These are phyloP conservation scores for Fennellomyces sp. DNA, from an alignment of 371 early-diverging fungal species.

Conservation along the genomic window DNA sequence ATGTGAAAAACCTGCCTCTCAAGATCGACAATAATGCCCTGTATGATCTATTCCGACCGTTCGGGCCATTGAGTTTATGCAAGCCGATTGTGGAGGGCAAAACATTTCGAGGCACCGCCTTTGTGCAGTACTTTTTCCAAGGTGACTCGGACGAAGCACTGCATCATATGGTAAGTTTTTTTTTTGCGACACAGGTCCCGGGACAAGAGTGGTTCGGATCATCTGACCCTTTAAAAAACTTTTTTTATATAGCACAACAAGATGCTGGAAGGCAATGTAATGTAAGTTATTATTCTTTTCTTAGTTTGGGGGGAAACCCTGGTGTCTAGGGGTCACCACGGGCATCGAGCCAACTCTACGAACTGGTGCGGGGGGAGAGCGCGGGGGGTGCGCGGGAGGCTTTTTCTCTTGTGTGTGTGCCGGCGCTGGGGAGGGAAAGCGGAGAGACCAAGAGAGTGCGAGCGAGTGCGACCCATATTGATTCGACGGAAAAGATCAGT, in stretches of 20 bases:
- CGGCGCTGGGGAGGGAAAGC: constrained; percentile 4
- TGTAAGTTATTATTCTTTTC: constrained; percentile 16
- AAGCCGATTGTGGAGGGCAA: constrained; percentile 29
- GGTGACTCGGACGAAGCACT: constrained; percentile 34
- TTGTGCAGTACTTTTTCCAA: constrained; percentile 40
- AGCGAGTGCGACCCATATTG: not conserved
- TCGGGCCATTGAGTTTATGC: constrained; percentile 40
- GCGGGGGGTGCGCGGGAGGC: no score
- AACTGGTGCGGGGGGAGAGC: no score
- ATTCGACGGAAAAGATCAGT: no score
- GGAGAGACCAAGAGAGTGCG: not conserved
- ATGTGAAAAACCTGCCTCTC: constrained; percentile 31
- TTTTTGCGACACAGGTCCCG: no score
- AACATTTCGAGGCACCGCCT: constrained; percentile 29
- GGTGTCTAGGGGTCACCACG: no score
- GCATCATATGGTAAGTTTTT: constrained; percentile 26
- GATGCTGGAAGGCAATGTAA: constrained; percentile 10
- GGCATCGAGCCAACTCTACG: no score
- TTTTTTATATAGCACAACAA: constrained; percentile 11
- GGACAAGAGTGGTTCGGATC: no score
- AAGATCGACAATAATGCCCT: constrained; percentile 28
- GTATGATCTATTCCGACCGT: constrained; percentile 39
- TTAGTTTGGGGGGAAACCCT: no score
- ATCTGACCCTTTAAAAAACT: not conserved
- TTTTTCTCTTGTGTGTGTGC: no score